These are phyloP conservation scores for Limtongozyma cylindracea DNA, from an alignment of 805 yeast genomes.

Conservation along the genomic window DNA sequence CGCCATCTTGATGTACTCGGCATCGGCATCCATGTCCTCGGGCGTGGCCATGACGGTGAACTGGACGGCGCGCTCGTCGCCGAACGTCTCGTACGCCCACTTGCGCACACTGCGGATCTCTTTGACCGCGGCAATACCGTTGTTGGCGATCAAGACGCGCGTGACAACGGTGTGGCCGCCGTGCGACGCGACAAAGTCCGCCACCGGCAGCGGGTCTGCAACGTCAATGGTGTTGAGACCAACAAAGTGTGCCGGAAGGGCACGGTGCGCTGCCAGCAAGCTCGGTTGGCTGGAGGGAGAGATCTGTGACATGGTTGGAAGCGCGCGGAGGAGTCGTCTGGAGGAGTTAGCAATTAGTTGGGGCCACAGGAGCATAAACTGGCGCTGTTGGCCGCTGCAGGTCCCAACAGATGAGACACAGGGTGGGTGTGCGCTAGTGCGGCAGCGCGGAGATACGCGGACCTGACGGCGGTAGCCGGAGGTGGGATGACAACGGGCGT, in stretches of 20 bases:
- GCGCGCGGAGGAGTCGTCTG: too few relatives aligned
- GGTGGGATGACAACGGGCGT: too few relatives aligned
- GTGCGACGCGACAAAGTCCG: conserved; percentile 62
- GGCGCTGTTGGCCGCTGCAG: too few relatives aligned
- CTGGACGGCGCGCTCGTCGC: conserved; percentile 78
- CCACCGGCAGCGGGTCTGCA: conserved; percentile 59
- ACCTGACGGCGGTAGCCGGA: too few relatives aligned
- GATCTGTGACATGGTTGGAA: too few relatives aligned
- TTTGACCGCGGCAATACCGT: conserved; percentile 98
- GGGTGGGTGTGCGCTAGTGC: too few relatives aligned
- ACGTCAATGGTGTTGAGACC: conserved; percentile 59
- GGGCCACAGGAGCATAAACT: too few relatives aligned
- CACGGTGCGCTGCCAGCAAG: too few relatives aligned
- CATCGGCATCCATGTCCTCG: conserved; percentile 92
- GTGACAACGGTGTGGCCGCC: conserved; percentile 92
- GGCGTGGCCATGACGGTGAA: conserved; percentile 99
- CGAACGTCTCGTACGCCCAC: conserved; percentile 99
- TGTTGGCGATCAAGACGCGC: conserved; percentile 80
- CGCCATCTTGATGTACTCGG: conserved; percentile 97
- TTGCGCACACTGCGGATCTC: conserved; percentile 93
- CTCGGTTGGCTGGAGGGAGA: too few relatives aligned
- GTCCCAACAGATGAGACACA: too few relatives aligned
- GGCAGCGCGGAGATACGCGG: too few relatives aligned
- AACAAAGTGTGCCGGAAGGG: conserved; percentile 46
- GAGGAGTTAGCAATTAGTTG: too few relatives aligned